These are phyloP conservation scores for Backusella mclennaniae DNA, from an alignment of 192 early-diverging fungal species.

Conservation along the genomic window DNA sequence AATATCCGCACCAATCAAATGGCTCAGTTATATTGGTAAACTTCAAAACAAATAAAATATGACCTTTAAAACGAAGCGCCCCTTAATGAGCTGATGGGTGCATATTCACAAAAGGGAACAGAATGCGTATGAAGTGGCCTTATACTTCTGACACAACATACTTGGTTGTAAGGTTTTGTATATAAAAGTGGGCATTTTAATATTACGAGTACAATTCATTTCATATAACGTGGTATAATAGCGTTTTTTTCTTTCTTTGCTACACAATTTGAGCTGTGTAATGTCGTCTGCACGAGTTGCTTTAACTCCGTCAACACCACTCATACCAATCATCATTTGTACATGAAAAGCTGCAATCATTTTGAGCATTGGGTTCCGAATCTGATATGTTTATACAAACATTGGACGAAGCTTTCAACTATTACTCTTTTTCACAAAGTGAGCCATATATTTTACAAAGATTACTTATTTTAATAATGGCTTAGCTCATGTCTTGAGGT, in stretches of 20 bases:
- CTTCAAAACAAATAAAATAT: conserved; percentile 1
- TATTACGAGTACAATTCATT: background rate
- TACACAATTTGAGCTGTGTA: background rate
- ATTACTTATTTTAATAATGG: too few relatives aligned
- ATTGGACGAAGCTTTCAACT: too few relatives aligned
- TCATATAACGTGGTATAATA: background rate
- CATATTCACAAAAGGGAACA: background rate
- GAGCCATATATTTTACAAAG: too few relatives aligned
- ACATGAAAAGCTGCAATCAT: background rate
- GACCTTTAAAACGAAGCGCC: background rate
- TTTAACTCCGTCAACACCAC: background rate
- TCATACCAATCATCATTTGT: background rate
- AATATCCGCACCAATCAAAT: background rate
- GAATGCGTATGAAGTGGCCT: background rate
- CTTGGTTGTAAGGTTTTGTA: background rate
- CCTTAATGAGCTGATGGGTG: background rate
- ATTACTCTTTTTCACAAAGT: too few relatives aligned
- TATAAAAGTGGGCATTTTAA: background rate
- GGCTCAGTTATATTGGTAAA: background rate
- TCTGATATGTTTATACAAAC: too few relatives aligned
- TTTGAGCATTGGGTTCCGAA: too few relatives aligned
- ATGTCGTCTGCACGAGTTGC: background rate
- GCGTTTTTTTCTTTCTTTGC: background rate
- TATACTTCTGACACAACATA: background rate
- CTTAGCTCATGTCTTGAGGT: too few relatives aligned